These are phyloP conservation scores for Coemansia javaensis DNA, from an alignment of 192 early-diverging fungal species.

Conservation along the genomic window DNA sequence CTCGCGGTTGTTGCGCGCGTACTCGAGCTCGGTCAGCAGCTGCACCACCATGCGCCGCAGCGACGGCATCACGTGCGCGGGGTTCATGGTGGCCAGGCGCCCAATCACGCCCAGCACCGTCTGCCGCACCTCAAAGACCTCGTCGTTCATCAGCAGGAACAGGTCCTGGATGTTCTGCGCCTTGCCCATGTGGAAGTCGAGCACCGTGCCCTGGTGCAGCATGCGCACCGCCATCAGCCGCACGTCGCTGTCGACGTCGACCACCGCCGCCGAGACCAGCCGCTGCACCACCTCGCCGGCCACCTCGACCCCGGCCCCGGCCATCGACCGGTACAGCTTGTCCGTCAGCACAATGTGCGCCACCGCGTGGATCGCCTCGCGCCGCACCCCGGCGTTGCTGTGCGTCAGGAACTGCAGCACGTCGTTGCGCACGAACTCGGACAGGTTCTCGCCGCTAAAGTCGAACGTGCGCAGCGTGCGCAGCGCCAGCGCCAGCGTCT, in stretches of 20 bases:
- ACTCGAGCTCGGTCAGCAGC: slow-evolving; percentile 89
- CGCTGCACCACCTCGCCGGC: slow-evolving; percentile 84
- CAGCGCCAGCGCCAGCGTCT: slow-evolving; percentile 76
- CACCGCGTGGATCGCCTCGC: slow-evolving; percentile 67
- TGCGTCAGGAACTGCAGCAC: slow-evolving; percentile 81
- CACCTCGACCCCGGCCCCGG: slow-evolving; percentile 70
- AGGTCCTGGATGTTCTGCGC: slow-evolving; percentile 86
- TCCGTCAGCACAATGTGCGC: slow-evolving; percentile 84
- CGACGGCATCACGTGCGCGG: slow-evolving; percentile 93
- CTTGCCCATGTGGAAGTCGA: slow-evolving; percentile 89
- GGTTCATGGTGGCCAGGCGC: slow-evolving; percentile 83
- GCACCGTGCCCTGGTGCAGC: slow-evolving; percentile 59
- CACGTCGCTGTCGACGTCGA: slow-evolving; percentile 58
- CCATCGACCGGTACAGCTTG: slow-evolving; percentile 76
- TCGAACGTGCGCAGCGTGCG: slow-evolving; percentile 83
- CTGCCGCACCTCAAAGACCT: slow-evolving; percentile 83
- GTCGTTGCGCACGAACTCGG: slow-evolving; percentile 85
- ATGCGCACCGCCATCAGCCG: slow-evolving; percentile 16
- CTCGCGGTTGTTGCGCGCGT: slow-evolving; percentile 59
- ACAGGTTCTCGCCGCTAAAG: slow-evolving; percentile 76
- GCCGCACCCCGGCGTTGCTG: slow-evolving; percentile 70
- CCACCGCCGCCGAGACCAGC: slow-evolving; percentile 80
- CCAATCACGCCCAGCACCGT: slow-evolving; percentile 83
- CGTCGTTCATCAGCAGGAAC: slow-evolving; percentile 91
- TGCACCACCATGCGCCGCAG: slow-evolving; percentile 87